A percentile compares a stretch with the other conserved stretches of the same genome.
Conservation (phyloP, 148 eudicot species). For the Rhododendron henanense region DNA sequence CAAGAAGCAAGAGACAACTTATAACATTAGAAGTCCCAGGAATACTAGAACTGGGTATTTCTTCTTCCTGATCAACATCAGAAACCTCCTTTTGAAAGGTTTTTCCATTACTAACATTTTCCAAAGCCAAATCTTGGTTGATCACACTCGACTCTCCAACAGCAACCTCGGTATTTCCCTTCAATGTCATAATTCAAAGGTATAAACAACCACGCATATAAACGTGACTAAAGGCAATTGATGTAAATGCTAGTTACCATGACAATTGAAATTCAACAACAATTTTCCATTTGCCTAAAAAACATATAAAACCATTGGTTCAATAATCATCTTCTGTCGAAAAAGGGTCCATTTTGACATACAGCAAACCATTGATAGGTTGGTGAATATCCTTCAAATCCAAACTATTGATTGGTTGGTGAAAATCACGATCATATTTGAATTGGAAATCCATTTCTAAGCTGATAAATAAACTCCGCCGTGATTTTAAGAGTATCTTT, state of each 20-base stretch:
- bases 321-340: background rate
- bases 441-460: background rate
- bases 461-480: background rate
- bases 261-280: background rate
- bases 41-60: background rate
- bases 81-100: background rate
- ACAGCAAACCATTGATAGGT: background rate
- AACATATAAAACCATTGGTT: background rate
- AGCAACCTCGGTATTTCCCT: constrained; percentile 21
- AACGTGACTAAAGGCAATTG: background rate
- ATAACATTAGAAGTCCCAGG: background rate
- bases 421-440: background rate
- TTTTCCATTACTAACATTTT: constrained; percentile 5
- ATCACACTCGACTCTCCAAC: background rate
- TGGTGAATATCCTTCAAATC: background rate
- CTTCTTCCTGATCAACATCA: background rate
- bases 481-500: background rate
- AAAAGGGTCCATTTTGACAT: background rate
- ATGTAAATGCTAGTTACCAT: constrained; percentile 16
- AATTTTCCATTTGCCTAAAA: background rate
- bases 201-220: background rate
- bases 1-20: background rate
- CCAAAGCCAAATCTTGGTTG: constrained; percentile 5
- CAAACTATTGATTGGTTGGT: background rate
- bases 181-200: background rate